These are phyloP conservation scores for Albatrellus ellisii DNA, from an alignment of 768 basidiomycete species.

Conservation along the genomic window DNA sequence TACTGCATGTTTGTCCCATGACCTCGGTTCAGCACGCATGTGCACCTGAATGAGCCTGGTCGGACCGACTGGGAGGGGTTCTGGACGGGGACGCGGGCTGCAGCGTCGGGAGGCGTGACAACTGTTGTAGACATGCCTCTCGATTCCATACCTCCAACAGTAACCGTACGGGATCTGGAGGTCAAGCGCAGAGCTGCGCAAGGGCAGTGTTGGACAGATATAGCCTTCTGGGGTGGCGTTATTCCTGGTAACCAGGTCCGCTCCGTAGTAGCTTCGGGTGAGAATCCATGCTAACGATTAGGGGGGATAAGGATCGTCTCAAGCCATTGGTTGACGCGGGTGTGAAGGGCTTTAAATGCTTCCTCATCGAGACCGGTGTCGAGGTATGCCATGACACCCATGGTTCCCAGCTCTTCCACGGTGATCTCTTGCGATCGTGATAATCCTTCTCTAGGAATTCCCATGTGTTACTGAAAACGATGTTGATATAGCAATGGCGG, in stretches of 20 bases:
- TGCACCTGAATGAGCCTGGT: constrained; percentile 90
- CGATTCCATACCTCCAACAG: constrained; percentile 94
- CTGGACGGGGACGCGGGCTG: constrained; percentile 81
- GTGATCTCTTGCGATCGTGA: too few relatives aligned
- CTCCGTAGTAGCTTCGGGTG: neutral
- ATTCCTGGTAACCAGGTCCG: constrained; percentile 82
- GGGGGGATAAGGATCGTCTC: constrained; percentile 43
- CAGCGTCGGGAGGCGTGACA: constrained; percentile 89
- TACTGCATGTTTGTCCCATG: too few relatives aligned
- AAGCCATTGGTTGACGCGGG: constrained; percentile 65
- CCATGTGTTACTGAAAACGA: constrained; percentile 71
- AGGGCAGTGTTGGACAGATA: constrained; percentile 66
- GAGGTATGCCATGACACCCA: constrained; percentile 37
- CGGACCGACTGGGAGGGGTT: constrained; percentile 94
- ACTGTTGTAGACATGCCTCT: constrained; percentile 96
- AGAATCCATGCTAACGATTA: neutral
- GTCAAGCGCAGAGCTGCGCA: constrained; percentile 58
- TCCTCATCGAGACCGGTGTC: constrained; percentile 91
- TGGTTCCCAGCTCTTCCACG: too few relatives aligned
- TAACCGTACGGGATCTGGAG: constrained; percentile 64
- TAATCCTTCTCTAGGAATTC: constrained; percentile 68
- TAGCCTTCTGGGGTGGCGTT: constrained; percentile 92
- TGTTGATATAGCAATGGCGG: constrained; percentile 53
- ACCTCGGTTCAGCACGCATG: constrained; percentile 52
- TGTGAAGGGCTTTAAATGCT: constrained; percentile 95